Evolutionary conservation across 352 stramenopile species (phyloP), one percentile per base, ranked within the genome.

Genomic region (Phytophthora sojae): DNA sequence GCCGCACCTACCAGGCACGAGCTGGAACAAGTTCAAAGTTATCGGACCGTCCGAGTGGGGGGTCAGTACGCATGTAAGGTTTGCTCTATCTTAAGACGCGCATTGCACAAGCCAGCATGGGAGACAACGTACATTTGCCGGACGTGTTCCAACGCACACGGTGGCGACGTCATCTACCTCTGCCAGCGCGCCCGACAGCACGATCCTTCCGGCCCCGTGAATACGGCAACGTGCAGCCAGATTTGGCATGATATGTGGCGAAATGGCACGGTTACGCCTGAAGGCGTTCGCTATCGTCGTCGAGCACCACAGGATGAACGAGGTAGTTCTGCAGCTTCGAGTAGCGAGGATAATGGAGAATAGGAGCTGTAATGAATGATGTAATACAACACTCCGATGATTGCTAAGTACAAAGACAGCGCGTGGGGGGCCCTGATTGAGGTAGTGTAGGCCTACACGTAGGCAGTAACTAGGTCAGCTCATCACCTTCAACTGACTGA

Each of bases 31-130:
- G 26, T 63, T 14, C 26, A 55, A 9, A 45, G 0, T 2, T 63
- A 32, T 21, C 23, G 25, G 3, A 39, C 8, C 39, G 57, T 54
- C n/a, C 25, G 6, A 3, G 42, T 55, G 12, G 44, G 26, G 3
- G 44, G 60, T 3, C 60, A 67, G 15, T 67, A 67, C 11, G 51
- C 37, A 1, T 60, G 35, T 15, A 60, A 67, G 6, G 60, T 67
- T 2, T 67, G 50, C 9, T 67, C 60, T 8, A 67, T 67, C 2
- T 21, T 50, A 15, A 21, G 32, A 39, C 32, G 32, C 32, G 32
- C 32, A 2, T 39, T 14, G 32, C 32, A 39, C 32, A 39, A 39
- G 11, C 8, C 32, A 39, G 32, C 8, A 14, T 39, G 32, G 32
- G 32, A 39, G 32, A 39, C 32, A 14, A 39, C 32, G 32, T 39